Evolutionary conservation across 257 asterid species (phyloP).

Genomic region (Scutellaria minor): DNA sequence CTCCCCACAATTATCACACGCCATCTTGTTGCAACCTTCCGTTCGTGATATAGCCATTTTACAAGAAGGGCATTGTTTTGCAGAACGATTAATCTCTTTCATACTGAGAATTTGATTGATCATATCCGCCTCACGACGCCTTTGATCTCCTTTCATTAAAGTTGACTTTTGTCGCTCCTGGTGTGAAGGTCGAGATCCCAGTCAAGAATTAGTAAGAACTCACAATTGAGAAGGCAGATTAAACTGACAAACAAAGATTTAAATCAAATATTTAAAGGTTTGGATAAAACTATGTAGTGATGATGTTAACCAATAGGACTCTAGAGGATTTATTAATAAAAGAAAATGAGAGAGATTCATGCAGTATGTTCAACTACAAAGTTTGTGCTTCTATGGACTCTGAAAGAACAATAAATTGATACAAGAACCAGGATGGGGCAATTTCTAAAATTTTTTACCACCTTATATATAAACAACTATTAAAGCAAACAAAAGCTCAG

Average conservation of each 20-base stretch:
- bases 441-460: neutral
- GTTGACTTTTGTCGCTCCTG: constrained; percentile 81
- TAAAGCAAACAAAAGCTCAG: constrained; percentile 8
- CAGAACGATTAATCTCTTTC: constrained; percentile 55
- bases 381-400: neutral
- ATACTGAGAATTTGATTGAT: constrained; percentile 71
- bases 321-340: neutral
- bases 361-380: neutral
- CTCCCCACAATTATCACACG: constrained; percentile 71
- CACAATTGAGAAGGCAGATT: neutral
- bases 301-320: neutral
- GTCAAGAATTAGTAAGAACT: constrained; percentile 3
- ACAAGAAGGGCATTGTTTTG: constrained; percentile 93
- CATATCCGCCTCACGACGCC: constrained; percentile 71
- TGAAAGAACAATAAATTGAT: neutral
- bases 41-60: constrained; percentile 82
- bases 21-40: constrained; percentile 96
- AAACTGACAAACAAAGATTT: constrained; percentile 24
- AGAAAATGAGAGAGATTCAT: neutral
- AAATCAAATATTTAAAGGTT: neutral
- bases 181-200: constrained; percentile 35
- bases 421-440: neutral
- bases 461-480: neutral
- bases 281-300: neutral
- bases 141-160: constrained; percentile 54